Conservation (phyloP, 140 eudicot species). For the Oenanthe javanica region DNA sequence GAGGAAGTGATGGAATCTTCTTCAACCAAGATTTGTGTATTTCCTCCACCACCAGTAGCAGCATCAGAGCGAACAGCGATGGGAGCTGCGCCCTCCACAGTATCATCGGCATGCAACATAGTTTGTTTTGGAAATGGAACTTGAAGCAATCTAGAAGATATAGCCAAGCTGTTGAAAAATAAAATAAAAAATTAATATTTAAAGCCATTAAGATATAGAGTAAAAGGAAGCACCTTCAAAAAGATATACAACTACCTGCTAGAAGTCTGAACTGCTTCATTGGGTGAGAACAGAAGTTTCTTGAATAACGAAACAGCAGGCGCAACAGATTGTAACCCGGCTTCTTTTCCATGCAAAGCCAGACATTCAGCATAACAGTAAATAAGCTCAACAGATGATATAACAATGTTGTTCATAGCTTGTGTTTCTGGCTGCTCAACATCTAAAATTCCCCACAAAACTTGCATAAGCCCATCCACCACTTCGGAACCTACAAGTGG, state of each 20-base stretch:
- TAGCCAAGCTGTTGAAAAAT: conserved; percentile 67
- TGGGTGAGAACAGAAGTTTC: conserved; percentile 76
- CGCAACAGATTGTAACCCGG: conserved; percentile 56
- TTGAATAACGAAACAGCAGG: conserved; percentile 84
- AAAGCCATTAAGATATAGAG: background rate
- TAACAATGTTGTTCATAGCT: conserved; percentile 93
- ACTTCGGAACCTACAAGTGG: conserved; percentile 76
- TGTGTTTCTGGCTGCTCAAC: conserved; percentile 94
- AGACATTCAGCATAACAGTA: conserved; percentile 98
- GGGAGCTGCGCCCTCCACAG: conserved; percentile 41
- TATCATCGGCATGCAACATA: conserved; percentile 86
- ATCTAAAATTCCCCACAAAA: conserved; percentile 97
- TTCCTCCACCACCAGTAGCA: conserved; percentile 52
- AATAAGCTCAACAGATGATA: conserved; percentile 90
- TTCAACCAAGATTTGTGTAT: conserved; percentile 78
- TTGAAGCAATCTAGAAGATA: conserved; percentile 96
- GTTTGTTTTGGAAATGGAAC: conserved; percentile 99
- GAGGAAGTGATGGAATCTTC: conserved; percentile 95
- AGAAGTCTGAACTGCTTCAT: conserved; percentile 98
- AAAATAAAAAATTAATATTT: background rate
- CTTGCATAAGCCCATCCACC: conserved; percentile 98
- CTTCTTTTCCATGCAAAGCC: conserved; percentile 72
- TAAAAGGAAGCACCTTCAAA: background rate
- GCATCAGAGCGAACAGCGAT: conserved; percentile 52
- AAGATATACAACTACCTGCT: conserved; percentile 67